A percentile compares a stretch with the other conserved stretches of the same genome.
These are phyloP conservation scores for Boletus speciosus DNA, from an alignment of 768 basidiomycete genomes.

Conservation along the genomic window DNA sequence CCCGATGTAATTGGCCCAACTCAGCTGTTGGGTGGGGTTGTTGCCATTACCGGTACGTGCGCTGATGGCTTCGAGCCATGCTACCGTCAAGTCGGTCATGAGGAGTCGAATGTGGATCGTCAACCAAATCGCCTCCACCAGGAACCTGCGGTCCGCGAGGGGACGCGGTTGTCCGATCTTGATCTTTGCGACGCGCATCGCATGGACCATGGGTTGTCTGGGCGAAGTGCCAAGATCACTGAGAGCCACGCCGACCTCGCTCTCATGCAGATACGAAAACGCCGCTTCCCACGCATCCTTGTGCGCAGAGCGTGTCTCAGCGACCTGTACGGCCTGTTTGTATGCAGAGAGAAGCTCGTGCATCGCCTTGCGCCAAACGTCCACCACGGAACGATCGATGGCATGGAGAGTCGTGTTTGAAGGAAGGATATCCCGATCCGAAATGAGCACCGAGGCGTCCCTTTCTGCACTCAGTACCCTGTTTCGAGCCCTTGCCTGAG, in stretches of 20 bases:
- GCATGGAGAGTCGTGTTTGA: slow-evolving; percentile 22
- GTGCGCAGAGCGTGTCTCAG: slow-evolving; percentile 52
- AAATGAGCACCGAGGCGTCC: slow-evolving; percentile 16
- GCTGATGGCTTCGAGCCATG: slow-evolving; percentile 38
- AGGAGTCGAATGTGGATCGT: slow-evolving; percentile 52
- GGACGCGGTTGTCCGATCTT: slow-evolving; percentile 57
- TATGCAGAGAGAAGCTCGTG: slow-evolving; percentile 40
- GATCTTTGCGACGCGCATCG: slow-evolving; percentile 49
- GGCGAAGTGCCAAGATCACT: slow-evolving; percentile 36
- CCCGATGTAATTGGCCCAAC: slow-evolving; percentile 45
- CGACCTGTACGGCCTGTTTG: slow-evolving; percentile 36
- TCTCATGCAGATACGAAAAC: slow-evolving; percentile 47
- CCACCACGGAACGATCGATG: slow-evolving; percentile 31
- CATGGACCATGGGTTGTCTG: slow-evolving; percentile 42
- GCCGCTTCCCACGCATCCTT: slow-evolving; percentile 59
- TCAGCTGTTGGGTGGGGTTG: slow-evolving; percentile 27
- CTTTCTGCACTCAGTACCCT: slow-evolving; percentile 13
- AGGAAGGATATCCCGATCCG: slow-evolving; percentile 29
- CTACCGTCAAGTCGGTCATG: slow-evolving; percentile 42
- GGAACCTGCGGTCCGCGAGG: slow-evolving; percentile 54
- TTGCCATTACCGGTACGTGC: slow-evolving; percentile 17
- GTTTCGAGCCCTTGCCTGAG: slow-evolving; percentile 11
- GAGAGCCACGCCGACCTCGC: slow-evolving; percentile 39
- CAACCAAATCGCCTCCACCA: slow-evolving; percentile 58
- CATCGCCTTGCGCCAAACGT: slow-evolving; percentile 40